phyloP scores from a whole-genome alignment of 345 rosid species.

The Brassica nigra region DNA sequence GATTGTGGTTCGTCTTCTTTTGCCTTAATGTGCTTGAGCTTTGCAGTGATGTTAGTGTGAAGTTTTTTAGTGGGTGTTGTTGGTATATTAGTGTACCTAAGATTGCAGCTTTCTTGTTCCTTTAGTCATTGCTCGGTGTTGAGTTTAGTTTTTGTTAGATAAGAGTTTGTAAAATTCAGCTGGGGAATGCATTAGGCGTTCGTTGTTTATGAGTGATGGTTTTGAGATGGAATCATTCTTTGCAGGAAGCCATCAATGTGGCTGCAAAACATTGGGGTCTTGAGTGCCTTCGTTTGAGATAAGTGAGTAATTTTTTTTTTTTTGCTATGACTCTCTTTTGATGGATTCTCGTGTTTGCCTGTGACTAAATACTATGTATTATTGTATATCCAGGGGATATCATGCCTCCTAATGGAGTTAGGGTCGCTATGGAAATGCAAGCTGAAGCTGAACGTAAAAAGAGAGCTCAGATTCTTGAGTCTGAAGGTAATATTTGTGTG shows the following conservation, averaged over 20 bases:
- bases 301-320: slow-evolving; percentile 50
- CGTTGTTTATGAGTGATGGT: too few species aligned
- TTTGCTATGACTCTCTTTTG: not conserved
- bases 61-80: too few species aligned
- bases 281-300: slow-evolving; percentile 91
- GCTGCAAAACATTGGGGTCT: slow-evolving; percentile 48
- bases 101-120: too few species aligned
- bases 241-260: slow-evolving; percentile 83
- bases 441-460: slow-evolving; percentile 97
- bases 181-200: too few species aligned
- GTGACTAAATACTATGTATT: slow-evolving; percentile 12
- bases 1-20: slow-evolving; percentile 70
- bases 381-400: slow-evolving; percentile 70
- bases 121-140: too few species aligned
- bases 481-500: slow-evolving; percentile 54
- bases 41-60: too few species aligned
- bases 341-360: not conserved
- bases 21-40: not conserved
- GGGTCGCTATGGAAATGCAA: slow-evolving; percentile 98
- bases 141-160: too few species aligned
- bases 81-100: too few species aligned
- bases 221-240: slow-evolving; percentile 16
- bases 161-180: too few species aligned
- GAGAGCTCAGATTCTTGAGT: slow-evolving; percentile 89
- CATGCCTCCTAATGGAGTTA: slow-evolving; percentile 88